These are phyloP conservation scores for Waitea zeae DNA, from an alignment of 1,284 basidiomycete genomes.

Conservation along the genomic window DNA sequence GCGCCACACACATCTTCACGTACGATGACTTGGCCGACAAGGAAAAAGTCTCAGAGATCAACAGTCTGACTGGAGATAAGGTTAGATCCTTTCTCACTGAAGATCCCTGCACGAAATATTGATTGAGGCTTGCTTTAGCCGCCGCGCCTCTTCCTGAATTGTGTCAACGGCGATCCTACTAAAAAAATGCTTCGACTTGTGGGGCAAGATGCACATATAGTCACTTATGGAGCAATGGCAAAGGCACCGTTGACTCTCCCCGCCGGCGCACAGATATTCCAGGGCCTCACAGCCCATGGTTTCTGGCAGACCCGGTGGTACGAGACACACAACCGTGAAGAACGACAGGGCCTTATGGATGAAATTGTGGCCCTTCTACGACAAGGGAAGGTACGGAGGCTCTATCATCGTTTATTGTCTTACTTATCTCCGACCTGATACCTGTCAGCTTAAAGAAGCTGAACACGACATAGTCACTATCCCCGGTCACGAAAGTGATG, in stretches of 20 bases:
- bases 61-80: conserved; percentile 19
- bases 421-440: background rate
- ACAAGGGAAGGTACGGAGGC: conserved; percentile 32
- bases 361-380: conserved; percentile 32
- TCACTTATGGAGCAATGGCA: conserved; percentile 84
- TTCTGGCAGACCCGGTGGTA: conserved; percentile 75
- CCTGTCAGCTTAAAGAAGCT: conserved; percentile 39
- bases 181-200: conserved; percentile 50
- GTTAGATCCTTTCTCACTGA: conserved; percentile 17
- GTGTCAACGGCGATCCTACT: conserved; percentile 59
- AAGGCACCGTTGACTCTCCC: conserved; percentile 66
- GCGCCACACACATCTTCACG: conserved; percentile 57
- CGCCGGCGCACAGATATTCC: conserved; percentile 70
- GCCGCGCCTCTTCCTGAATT: conserved; percentile 60
- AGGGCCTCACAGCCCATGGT: conserved; percentile 50
- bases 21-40: conserved; percentile 55
- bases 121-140: conserved; percentile 17
- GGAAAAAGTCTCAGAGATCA: conserved; percentile 5
- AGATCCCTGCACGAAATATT: background rate
- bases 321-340: conserved; percentile 19
- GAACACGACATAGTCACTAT: conserved; percentile 50
- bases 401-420: background rate
- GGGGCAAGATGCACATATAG: conserved; percentile 46
- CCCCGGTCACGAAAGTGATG: conserved; percentile 26
- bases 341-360: conserved; percentile 25